phyloP scores from a whole-genome alignment of 495 filamentous ascomycete species.

The Aspergillus nidulans region DNA sequence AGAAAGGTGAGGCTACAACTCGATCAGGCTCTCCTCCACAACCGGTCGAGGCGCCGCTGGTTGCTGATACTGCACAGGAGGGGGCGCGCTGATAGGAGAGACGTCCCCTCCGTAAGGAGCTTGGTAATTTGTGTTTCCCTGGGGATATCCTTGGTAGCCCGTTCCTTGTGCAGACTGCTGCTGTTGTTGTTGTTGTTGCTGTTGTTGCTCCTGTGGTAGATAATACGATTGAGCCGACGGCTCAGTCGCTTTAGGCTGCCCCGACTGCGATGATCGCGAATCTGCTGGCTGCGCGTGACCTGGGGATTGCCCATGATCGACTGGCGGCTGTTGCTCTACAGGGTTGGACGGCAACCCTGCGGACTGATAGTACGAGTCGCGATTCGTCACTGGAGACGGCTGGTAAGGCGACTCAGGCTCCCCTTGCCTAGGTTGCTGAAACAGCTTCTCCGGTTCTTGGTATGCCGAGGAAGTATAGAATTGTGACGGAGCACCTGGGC shows the following conservation, averaged over 20 bases:
- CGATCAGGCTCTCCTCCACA: slow-evolving; percentile 89
- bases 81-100: slow-evolving; percentile 51
- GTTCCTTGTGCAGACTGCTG: slow-evolving; percentile 44
- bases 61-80: slow-evolving; percentile 50
- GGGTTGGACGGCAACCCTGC: slow-evolving; percentile 22
- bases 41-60: slow-evolving; percentile 46
- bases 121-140: slow-evolving; percentile 29
- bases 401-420: slow-evolving; percentile 32
- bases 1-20: slow-evolving; percentile 40
- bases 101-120: slow-evolving; percentile 45
- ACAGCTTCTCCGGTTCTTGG: slow-evolving; percentile 21
- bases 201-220: slow-evolving; percentile 35
- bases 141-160: slow-evolving; percentile 34
- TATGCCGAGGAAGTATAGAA: slow-evolving; percentile 27
- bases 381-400: slow-evolving; percentile 20
- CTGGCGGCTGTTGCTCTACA: slow-evolving; percentile 24
- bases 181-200: slow-evolving; percentile 41
- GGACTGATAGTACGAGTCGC: slow-evolving; percentile 31
- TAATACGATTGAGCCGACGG: slow-evolving; percentile 35
- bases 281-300: slow-evolving; percentile 27
- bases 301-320: slow-evolving; percentile 28
- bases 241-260: slow-evolving; percentile 21
- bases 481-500: slow-evolving; percentile 21
- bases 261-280: slow-evolving; percentile 25
- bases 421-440: slow-evolving; percentile 20